A percentile compares a stretch with the other conserved stretches of the same genome.
These are phyloP conservation scores for Hirschfeldia incana DNA, from an alignment of 345 rosid species.

Conservation along the genomic window DNA sequence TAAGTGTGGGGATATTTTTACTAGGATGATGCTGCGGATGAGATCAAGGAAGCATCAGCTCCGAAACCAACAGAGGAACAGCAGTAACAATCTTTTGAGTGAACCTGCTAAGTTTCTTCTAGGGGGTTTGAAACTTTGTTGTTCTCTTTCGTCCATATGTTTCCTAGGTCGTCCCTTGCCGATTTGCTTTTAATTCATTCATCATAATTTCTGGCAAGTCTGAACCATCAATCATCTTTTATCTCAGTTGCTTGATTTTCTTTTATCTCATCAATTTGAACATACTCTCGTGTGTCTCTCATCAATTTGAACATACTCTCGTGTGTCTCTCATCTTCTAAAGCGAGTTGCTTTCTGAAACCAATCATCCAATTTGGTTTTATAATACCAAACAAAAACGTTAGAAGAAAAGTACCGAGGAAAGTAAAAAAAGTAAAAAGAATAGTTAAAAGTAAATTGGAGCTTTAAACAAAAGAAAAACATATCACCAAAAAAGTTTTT, in stretches of 20 bases:
- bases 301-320: slow-evolving; percentile 34
- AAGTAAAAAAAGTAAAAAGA: too few relatives aligned
- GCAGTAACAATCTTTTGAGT: slow-evolving; percentile 47
- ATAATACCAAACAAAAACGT: background rate
- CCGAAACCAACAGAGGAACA: slow-evolving; percentile 69
- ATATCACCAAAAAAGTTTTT: too few relatives aligned
- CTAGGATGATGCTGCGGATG: slow-evolving; percentile 92
- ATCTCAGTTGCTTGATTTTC: slow-evolving; percentile 15
- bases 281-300: slow-evolving; percentile 29
- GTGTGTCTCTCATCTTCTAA: slow-evolving; percentile 18
- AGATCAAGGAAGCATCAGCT: slow-evolving; percentile 74
- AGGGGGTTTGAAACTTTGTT: background rate
- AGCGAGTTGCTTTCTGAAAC: background rate
- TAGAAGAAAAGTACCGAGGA: too few relatives aligned
- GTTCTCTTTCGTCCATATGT: slow-evolving; percentile 27
- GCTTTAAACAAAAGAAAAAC: too few relatives aligned
- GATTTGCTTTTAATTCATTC: slow-evolving; percentile 1
- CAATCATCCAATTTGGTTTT: slow-evolving; percentile 12
- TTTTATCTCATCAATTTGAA: background rate
- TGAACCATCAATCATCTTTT: slow-evolving; percentile 18
- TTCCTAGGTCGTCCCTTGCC: slow-evolving; percentile 19
- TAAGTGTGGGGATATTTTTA: background rate
- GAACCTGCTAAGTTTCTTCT: slow-evolving; percentile 32
- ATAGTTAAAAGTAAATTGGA: too few relatives aligned
- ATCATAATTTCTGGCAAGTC: slow-evolving; percentile 25